Conservation (phyloP, 345 rosid species). For the Fremontodendron californicum region DNA sequence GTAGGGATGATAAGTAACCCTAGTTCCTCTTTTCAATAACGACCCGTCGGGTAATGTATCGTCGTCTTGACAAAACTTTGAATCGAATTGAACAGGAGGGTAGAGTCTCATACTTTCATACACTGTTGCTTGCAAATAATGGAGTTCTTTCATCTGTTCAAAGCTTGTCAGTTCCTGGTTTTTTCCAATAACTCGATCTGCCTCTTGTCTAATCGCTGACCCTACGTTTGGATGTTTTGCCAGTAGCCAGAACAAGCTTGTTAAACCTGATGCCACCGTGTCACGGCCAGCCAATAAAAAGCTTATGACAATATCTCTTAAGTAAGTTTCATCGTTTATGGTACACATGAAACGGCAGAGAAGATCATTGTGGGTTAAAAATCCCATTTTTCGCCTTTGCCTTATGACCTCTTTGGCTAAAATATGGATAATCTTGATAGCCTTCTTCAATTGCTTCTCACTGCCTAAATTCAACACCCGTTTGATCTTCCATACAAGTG, state of each 20-base stretch:
- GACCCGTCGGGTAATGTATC: constrained; percentile 53
- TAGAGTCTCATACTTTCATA: constrained; percentile 52
- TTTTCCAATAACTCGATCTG: constrained; percentile 31
- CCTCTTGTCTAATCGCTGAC: constrained; percentile 31
- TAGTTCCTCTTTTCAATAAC: constrained; percentile 49
- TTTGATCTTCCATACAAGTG: constrained; percentile 57
- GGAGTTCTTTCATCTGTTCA: constrained; percentile 33
- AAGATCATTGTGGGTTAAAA: constrained; percentile 42
- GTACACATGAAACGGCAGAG: constrained; percentile 61
- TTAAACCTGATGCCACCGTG: constrained; percentile 52
- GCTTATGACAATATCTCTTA: constrained; percentile 67
- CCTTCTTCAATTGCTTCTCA: constrained; percentile 51
- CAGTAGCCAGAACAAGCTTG: constrained; percentile 46
- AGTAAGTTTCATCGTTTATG: constrained; percentile 35
- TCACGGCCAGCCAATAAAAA: constrained; percentile 64
- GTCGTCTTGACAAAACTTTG: constrained; percentile 41
- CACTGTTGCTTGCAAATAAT: constrained; percentile 43
- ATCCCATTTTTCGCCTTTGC: constrained; percentile 37
- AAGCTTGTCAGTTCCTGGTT: constrained; percentile 28
- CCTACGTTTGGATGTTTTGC: constrained; percentile 36
- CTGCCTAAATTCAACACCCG: constrained; percentile 55
- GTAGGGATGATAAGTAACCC: constrained; percentile 74
- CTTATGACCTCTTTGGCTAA: constrained; percentile 51
- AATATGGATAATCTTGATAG: constrained; percentile 36
- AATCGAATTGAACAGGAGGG: constrained; percentile 60